Conservation (phyloP, 805 yeast genomes). For the Teunomyces cretensis region DNA sequence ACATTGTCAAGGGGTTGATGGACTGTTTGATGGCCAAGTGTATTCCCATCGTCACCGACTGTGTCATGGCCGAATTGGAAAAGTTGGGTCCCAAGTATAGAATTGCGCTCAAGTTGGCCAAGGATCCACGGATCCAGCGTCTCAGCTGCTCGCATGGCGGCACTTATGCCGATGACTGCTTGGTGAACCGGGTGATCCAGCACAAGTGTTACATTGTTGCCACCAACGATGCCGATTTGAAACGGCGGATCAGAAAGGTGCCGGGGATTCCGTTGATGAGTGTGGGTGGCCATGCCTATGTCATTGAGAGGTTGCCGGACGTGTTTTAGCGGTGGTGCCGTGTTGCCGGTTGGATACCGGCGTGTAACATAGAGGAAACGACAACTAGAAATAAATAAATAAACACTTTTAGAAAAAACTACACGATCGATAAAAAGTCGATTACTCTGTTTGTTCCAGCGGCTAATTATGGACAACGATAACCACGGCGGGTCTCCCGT, state of each 20-base stretch:
- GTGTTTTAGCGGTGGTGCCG: conserved; percentile 50
- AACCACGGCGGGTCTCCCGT: neutral
- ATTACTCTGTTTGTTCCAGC: too few species aligned
- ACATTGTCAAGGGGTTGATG: conserved; percentile 95
- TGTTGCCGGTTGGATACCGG: too few species aligned
- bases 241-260: conserved; percentile 89
- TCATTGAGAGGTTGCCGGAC: conserved; percentile 92
- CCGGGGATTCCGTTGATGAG: conserved; percentile 98
- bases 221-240: conserved; percentile 95
- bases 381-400: neutral
- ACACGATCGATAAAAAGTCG: too few species aligned
- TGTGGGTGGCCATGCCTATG: conserved; percentile 91
- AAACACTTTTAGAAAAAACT: too few species aligned
- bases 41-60: conserved; percentile 93
- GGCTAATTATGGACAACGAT: neutral
- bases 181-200: conserved; percentile 89
- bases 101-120: conserved; percentile 88
- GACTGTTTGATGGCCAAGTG: conserved; percentile 92
- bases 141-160: conserved; percentile 91
- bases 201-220: conserved; percentile 98
- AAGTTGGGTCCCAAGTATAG: conserved; percentile 93
- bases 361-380: neutral
- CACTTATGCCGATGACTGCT: conserved; percentile 97
- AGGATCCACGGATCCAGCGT: conserved; percentile 88
- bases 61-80: conserved; percentile 97